These are phyloP conservation scores for Jackrogersella minutella DNA, from an alignment of 495 filamentous ascomycete species.

Conservation along the genomic window DNA sequence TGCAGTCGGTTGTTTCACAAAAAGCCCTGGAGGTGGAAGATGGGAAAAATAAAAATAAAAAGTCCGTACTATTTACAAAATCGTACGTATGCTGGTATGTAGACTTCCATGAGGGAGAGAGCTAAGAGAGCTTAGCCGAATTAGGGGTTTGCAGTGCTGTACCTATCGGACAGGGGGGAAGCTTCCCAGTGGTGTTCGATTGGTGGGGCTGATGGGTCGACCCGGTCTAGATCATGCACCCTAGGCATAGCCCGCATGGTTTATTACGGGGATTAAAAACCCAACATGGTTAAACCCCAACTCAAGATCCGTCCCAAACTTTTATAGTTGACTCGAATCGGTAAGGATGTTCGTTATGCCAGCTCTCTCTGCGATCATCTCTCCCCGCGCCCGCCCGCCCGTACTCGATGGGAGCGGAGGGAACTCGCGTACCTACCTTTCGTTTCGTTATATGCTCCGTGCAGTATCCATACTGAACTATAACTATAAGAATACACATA, in stretches of 20 bases:
- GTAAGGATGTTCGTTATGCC: constrained; percentile 11
- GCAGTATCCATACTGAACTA: too few relatives aligned
- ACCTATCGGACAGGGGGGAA: constrained; percentile 10
- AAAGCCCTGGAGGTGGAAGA: too few relatives aligned
- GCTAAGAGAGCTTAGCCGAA: constrained; percentile 16
- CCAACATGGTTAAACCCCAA: constrained; percentile 34
- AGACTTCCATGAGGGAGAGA: too few relatives aligned
- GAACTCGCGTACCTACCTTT: neutral
- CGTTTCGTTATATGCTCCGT: constrained; percentile 14
- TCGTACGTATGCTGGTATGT: too few relatives aligned
- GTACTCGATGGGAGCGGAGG: constrained; percentile 9
- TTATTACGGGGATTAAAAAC: constrained; percentile 34
- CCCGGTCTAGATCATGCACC: constrained; percentile 38
- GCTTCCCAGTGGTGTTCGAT: constrained; percentile 12
- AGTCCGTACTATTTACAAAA: too few relatives aligned
- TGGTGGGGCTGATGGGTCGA: constrained; percentile 26
- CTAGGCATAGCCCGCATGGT: constrained; percentile 22
- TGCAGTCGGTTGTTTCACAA: constrained; percentile 1
- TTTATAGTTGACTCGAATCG: neutral
- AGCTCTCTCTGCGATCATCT: constrained; percentile 11
- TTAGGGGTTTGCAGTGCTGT: neutral
- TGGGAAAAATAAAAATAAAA: too few relatives aligned
- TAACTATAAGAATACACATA: too few relatives aligned
- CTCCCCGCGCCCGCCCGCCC: constrained; percentile 14
- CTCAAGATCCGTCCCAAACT: constrained; percentile 29